Base-by-base conservation (phyloP, 2,329 filamentous ascomycete species). In the Talaromyces sp. region DNA sequence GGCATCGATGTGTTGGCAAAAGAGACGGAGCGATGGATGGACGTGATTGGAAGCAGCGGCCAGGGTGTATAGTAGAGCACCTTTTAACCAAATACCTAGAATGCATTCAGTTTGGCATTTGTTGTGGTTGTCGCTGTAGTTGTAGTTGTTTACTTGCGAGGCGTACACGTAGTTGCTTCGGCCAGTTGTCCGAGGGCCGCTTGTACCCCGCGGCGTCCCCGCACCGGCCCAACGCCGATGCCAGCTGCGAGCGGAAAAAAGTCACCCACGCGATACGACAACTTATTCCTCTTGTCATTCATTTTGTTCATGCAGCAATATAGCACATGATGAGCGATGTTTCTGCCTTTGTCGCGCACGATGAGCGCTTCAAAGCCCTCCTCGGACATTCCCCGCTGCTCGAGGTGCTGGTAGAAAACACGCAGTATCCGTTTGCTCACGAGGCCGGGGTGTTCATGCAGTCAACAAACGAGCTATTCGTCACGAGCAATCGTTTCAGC, bases 361-460 rank as follows among this genome's bases (percentile, higher is more conserved):
- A 57, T 36, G 19, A 44, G 36, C 55, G 36, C 32, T 57, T 57
- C 22, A n/a, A 57, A 7, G 15, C 25, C 25, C 25, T 57, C 9
- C 55, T 57, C 36, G 55, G 55, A 9, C 22, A 28, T 30, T 27
- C 55, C 36, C 55, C 55, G 39, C n/a, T 25, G 7, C 25, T 57
- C 8, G 39, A 57, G 10, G 11, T 57, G 13, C 10, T 47, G 2
- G 62, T 57, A 49, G 72, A 79, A 62, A 74, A 77, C 55, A 65
- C 70, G 33, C 66, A 68, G 3, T 77, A 80, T 47, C 76, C 80
- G 0, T 82, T 83, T 57, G 81, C 80, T 1, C 81, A 84, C 63
- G 81, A 83, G 68, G 81, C 81, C 0, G 68, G 75, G 22, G 66
- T 78, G 44, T 78, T 70, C 66, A 69, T 76, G 9, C 65, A 70